Percentiles rank a stretch among this genome's conserved stretches.
Evolutionary conservation across 1,284 basidiomycete species (phyloP).

Genomic region (Ganoderma meredithae): DNA sequence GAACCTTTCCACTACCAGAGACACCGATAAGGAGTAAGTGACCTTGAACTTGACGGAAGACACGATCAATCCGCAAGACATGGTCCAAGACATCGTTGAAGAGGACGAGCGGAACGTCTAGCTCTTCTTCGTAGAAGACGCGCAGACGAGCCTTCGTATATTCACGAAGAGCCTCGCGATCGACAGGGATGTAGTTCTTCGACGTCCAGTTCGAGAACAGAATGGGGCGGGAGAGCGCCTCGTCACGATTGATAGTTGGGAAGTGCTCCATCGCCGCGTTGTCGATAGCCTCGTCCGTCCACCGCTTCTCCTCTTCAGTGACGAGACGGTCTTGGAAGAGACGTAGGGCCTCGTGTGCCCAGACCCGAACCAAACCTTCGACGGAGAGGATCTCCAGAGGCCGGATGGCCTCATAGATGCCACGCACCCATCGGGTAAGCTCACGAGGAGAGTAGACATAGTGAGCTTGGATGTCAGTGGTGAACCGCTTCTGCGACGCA

Average conservation of each 20-base stretch:
- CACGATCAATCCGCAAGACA: constrained; percentile 96
- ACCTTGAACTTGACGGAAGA: constrained; percentile 98
- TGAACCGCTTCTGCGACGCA: constrained; percentile 94
- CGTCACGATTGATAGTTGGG: constrained; percentile 88
- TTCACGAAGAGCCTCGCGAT: constrained; percentile 91
- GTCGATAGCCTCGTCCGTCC: constrained; percentile 97
- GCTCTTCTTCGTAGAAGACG: constrained; percentile 97
- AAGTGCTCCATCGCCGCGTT: constrained; percentile 87
- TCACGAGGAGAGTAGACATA: constrained; percentile 99
- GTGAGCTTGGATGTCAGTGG: constrained; percentile 95
- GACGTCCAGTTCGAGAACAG: constrained; percentile 99
- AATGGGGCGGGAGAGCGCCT: constrained; percentile 89
- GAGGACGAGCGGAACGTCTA: constrained; percentile 97
- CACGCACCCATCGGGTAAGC: constrained; percentile 96
- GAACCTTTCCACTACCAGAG: constrained; percentile 96
- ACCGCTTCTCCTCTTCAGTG: constrained; percentile 87
- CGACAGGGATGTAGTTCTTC: constrained; percentile 96
- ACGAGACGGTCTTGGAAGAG: constrained; percentile 99
- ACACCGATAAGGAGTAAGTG: constrained; percentile 97
- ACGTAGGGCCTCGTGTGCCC: constrained; percentile 98
- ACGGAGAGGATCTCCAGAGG: constrained; percentile 91
- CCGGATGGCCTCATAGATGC: constrained; percentile 96
- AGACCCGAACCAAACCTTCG: constrained; percentile 95
- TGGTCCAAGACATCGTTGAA: constrained; percentile 99
- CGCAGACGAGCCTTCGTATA: constrained; percentile 96